phyloP scores from a whole-genome alignment of 2,329 filamentous ascomycete genomes.

The Dactylellina cionopaga region DNA sequence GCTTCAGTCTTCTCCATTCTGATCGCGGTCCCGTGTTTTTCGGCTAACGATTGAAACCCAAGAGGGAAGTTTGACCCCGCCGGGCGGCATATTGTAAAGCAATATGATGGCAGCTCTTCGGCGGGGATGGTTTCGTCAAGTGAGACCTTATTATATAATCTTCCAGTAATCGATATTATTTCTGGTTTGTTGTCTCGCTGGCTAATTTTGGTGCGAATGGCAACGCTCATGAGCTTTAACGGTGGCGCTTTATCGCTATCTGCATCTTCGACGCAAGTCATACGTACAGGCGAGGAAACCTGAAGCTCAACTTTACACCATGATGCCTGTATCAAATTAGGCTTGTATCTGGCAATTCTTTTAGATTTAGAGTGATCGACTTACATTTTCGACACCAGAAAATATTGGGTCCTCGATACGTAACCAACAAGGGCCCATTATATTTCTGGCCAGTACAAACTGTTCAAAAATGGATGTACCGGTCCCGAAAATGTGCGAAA shows the following conservation, averaged over 20 bases:
- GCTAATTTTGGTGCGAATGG: slow-evolving; percentile 87
- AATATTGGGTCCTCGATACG: slow-evolving; percentile 89
- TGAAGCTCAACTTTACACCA: slow-evolving; percentile 96
- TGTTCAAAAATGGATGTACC: slow-evolving; percentile 97
- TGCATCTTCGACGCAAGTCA: slow-evolving; percentile 77
- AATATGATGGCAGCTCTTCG: slow-evolving; percentile 86
- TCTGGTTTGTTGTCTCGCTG: slow-evolving; percentile 95
- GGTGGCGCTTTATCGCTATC: slow-evolving; percentile 86
- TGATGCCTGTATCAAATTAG: slow-evolving; percentile 68
- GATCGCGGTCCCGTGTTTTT: slow-evolving; percentile 78
- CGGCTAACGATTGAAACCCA: slow-evolving; percentile 82
- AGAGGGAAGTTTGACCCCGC: slow-evolving; percentile 79
- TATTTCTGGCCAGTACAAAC: slow-evolving; percentile 97
- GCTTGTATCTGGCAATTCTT: not conserved
- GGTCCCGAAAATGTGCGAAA: slow-evolving; percentile 90
- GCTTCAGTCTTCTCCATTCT: slow-evolving; percentile 84
- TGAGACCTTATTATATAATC: slow-evolving; percentile 90
- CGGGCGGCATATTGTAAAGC: slow-evolving; percentile 90
- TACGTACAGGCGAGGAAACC: slow-evolving; percentile 78
- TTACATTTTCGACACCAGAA: slow-evolving; percentile 76
- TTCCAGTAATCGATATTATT: slow-evolving; percentile 87
- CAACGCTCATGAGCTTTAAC: slow-evolving; percentile 93
- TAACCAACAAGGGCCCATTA: slow-evolving; percentile 99
- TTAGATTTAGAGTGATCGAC: not conserved
- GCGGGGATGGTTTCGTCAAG: slow-evolving; percentile 84